A percentile compares a stretch with the other conserved stretches of the same genome.
phyloP scores from a whole-genome alignment of 129 eudicot genomes.

The Artemisia annua region DNA sequence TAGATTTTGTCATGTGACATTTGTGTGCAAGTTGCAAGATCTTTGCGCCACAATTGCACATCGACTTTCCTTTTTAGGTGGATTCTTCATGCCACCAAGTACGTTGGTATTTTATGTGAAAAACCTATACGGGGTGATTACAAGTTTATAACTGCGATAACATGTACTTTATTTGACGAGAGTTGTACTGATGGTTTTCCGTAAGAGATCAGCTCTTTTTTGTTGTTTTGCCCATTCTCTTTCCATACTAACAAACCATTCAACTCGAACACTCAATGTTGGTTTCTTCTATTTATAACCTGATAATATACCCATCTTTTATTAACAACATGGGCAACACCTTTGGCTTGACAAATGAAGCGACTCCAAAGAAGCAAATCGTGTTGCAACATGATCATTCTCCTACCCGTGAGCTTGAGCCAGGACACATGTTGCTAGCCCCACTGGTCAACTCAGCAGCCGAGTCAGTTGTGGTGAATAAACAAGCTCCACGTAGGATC shows the following conservation, averaged over 20 bases:
- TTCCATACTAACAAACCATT: slow-evolving; percentile 1
- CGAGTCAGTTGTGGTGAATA: neutral
- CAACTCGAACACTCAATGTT: neutral
- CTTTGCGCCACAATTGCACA: neutral
- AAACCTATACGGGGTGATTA: too few relatives aligned
- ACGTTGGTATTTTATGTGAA: too few relatives aligned
- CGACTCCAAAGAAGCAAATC: neutral
- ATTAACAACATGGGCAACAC: slow-evolving; percentile 1
- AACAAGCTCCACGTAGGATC: neutral
- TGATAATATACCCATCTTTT: neutral
- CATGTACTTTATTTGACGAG: neutral
- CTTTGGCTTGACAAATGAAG: neutral
- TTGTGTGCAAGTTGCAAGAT: slow-evolving; percentile 12
- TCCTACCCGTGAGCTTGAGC: neutral
- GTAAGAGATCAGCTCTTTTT: neutral
- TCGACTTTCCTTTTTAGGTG: neutral
- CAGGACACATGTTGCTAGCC: neutral
- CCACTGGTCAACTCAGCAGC: neutral
- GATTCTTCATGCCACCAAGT: neutral
- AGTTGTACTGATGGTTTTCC: neutral
- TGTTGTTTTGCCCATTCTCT: neutral
- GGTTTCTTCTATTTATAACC: neutral
- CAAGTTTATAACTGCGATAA: neutral
- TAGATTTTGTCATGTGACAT: slow-evolving; percentile 1
- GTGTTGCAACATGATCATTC: neutral